Base-by-base conservation (phyloP, 805 yeast genomes). In the Wickerhamomyces strasburgensis region DNA sequence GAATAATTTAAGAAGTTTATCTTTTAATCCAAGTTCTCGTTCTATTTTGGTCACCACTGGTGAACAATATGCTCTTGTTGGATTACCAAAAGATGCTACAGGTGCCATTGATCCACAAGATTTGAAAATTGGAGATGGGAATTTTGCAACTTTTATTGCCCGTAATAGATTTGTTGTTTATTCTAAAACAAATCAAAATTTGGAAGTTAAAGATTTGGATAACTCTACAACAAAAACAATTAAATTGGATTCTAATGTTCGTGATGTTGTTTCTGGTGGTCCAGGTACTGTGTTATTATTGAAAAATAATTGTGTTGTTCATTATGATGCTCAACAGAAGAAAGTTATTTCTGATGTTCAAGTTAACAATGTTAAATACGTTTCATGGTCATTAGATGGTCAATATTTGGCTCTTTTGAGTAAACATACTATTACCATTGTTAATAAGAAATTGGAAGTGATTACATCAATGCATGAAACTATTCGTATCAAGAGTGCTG, bases 51-150 rank as follows among this genome's bases (percentile, higher is more conserved):
- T 87, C 19, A 84, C 93, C 32, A 77, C 86, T 37, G 88, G 87
- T 40, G 80, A 78, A 16, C 69, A 69, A 42, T 93, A 85, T 57
- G 84, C 89, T 27, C 72, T 87, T 48, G 75, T 85, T 42, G 67
- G 78, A 6, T 66, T 89, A 44, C 96, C 97, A 43, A 83, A 83
- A 51, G 90, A 86, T 59, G 83, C 82, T 27, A 76, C 90, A 41
- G 96, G 96, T 47, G 95, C 96, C n/a, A 75, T 87, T 47, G 97
- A 89, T 54, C 96, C 97, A 37, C 71, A 80, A n/a, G 80, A 81
- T 43, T 68, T 83, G 34, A 68, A 83, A 42, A 78, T 76, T 52
- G 97, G 96, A 35, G 76, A 78, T 38, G 96, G 93, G 27, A 78
- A 76, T 53, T 78, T 77, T 60, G 98, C 98, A 13, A 70, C 83